phyloP scores from a whole-genome alignment of 805 yeast species.

The Ogataea wickerhamii region DNA sequence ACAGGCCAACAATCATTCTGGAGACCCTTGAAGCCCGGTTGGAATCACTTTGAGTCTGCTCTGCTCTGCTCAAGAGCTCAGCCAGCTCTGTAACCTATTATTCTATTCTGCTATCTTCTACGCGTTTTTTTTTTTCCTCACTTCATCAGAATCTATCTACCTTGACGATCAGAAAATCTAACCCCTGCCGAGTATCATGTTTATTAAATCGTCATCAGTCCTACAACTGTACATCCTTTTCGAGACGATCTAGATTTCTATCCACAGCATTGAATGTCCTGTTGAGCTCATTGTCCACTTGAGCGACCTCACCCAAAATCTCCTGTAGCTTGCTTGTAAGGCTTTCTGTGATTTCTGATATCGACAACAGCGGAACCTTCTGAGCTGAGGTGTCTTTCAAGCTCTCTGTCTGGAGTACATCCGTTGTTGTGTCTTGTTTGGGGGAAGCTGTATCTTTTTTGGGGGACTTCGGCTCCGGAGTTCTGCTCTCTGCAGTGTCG shows the following conservation, averaged over 20 bases:
- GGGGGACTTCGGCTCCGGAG: background rate
- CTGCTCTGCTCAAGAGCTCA: too few species aligned
- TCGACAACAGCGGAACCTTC: constrained; percentile 11
- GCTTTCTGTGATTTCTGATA: constrained; percentile 24
- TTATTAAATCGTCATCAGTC: too few species aligned
- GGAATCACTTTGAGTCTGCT: too few species aligned
- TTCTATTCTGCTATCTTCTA: too few species aligned
- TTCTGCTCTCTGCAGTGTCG: background rate
- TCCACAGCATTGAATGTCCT: constrained; percentile 21
- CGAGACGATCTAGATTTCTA: constrained; percentile 13
- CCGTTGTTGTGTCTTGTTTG: background rate
- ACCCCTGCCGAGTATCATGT: too few species aligned
- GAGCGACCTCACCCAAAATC: constrained; percentile 21
- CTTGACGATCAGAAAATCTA: too few species aligned
- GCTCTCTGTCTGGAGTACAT: background rate
- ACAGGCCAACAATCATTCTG: constrained; percentile 22
- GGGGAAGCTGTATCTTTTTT: constrained; percentile 1
- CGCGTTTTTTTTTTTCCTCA: too few species aligned
- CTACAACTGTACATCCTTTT: too few species aligned
- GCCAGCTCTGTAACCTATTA: too few species aligned
- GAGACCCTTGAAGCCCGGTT: too few species aligned
- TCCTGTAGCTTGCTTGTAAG: constrained; percentile 21
- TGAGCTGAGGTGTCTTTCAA: background rate
- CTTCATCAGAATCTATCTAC: too few species aligned
- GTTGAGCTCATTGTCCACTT: constrained; percentile 21